Evolutionary conservation across 148 eudicot genomes (phyloP), one percentile per base, ranked within the genome.

Genomic region (Fagopyrum tataricum): DNA sequence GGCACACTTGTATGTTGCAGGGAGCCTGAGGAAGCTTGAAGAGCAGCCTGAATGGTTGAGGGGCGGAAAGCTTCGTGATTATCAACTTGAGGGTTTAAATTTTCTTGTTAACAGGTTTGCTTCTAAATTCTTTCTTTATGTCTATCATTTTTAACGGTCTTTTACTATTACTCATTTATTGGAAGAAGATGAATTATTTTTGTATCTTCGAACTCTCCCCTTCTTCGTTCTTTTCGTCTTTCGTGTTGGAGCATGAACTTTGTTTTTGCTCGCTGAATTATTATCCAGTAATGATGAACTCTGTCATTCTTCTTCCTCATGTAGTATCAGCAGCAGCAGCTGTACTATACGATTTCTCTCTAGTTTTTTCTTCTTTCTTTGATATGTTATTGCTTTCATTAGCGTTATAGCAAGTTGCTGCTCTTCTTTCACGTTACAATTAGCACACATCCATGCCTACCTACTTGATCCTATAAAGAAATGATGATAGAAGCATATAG

Each of bases 81-180:
- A 92, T 85, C 99, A 96, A 87, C 99, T 96, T 53, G 99, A 92
- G 83, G 99, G 97, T 55, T 84, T 96, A 69, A 96, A 92, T 83
- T 96, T 96, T 77, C 92, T 96, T 76, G 99, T 96, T 55, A 92
- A 92, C 87, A 92, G 99, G 99, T 92, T 79, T 69, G 67, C 52
- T 66, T 67, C 69, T 64, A 56, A 4, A 18, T 21, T 56, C 62
- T 20, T 21, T 56, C 62, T 56, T 18, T 20, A 20, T 56, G 26
- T 31, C 26, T 13, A 6, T 12, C 69, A 31, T 31, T 37, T 37
- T 64, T 39, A 8, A 37, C 15, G 14, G 26, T 58, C 17, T 9
- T 8, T 24, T 8, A 59, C 41, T 31, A 4, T 62, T 62, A 31
- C 13, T 9, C 68, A 31, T 2, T 7, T 59, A 59, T 59, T 17